These are phyloP conservation scores for Sarcodon aspratus DNA, from an alignment of 768 basidiomycete species.

Conservation along the genomic window DNA sequence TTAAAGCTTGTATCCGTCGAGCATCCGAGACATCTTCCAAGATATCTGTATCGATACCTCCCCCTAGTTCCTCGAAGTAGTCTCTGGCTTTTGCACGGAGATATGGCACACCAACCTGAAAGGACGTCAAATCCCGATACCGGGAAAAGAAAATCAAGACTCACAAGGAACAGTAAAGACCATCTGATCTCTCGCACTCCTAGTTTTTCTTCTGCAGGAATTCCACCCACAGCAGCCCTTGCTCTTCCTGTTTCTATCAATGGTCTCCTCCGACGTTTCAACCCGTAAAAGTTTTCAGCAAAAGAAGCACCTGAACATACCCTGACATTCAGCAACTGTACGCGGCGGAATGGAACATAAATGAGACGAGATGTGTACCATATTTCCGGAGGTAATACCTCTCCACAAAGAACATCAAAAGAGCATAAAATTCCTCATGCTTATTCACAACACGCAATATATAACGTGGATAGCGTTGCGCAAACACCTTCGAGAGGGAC, in stretches of 20 bases:
- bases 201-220: constrained; percentile 56
- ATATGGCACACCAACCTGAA: constrained; percentile 81
- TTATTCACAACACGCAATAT: constrained; percentile 82
- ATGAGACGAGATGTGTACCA: constrained; percentile 35
- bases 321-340: neutral
- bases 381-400: constrained; percentile 81
- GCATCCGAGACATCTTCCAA: constrained; percentile 39
- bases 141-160: constrained; percentile 13
- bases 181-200: constrained; percentile 56
- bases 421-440: constrained; percentile 94
- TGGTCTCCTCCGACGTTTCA: constrained; percentile 69
- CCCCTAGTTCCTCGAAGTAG: constrained; percentile 84
- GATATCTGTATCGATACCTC: constrained; percentile 60
- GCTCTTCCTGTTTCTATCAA: constrained; percentile 62
- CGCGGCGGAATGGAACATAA: too few relatives aligned
- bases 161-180: constrained; percentile 72
- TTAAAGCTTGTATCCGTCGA: constrained; percentile 32
- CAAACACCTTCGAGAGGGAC: constrained; percentile 58
- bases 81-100: constrained; percentile 82
- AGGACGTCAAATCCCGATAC: neutral
- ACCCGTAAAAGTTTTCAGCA: constrained; percentile 91
- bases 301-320: constrained; percentile 73
- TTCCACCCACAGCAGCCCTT: constrained; percentile 52
- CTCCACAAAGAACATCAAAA: constrained; percentile 84
- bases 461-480: constrained; percentile 90